Percentiles rank a stretch among this genome's conserved stretches.
phyloP scores from a whole-genome alignment of 768 basidiomycete genomes.

The Punctularia strigosozonata region DNA sequence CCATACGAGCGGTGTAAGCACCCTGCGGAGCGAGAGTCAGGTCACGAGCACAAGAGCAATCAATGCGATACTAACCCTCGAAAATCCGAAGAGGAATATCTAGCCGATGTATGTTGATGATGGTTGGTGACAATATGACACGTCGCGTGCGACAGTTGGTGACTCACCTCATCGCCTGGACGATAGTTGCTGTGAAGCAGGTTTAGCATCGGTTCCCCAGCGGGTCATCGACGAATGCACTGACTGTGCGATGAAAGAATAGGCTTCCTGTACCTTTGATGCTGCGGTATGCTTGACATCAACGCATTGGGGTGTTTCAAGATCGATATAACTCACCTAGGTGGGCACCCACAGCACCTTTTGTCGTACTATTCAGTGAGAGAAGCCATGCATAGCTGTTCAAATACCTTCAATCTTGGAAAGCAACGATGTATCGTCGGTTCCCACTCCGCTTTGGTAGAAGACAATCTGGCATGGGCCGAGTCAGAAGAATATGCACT shows the following conservation, averaged over 20 bases:
- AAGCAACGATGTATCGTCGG: constrained; percentile 44
- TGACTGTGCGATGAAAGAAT: constrained; percentile 73
- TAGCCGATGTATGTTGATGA: constrained; percentile 15
- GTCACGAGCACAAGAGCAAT: neutral
- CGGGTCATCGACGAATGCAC: constrained; percentile 13
- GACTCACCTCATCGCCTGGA: constrained; percentile 61
- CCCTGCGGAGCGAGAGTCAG: constrained; percentile 28
- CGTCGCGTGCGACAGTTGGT: neutral
- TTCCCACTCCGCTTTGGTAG: constrained; percentile 53
- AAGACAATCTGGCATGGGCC: constrained; percentile 57
- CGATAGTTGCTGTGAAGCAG: constrained; percentile 42
- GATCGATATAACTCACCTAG: constrained; percentile 29
- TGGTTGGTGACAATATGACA: neutral
- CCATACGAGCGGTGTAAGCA: constrained; percentile 67
- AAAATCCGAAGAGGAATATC: constrained; percentile 75
- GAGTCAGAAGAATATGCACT: too few species aligned
- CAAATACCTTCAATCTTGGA: constrained; percentile 46
- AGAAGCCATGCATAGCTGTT: neutral
- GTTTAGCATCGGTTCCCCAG: neutral
- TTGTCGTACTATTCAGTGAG: neutral
- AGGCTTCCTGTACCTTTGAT: constrained; percentile 68
- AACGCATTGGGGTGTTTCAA: neutral
- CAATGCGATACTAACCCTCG: constrained; percentile 35
- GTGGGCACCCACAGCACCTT: constrained; percentile 56
- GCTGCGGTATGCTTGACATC: constrained; percentile 24